Evolutionary conservation across 495 filamentous ascomycete genomes (phyloP).

Genomic region (Penicillium turbatum): DNA sequence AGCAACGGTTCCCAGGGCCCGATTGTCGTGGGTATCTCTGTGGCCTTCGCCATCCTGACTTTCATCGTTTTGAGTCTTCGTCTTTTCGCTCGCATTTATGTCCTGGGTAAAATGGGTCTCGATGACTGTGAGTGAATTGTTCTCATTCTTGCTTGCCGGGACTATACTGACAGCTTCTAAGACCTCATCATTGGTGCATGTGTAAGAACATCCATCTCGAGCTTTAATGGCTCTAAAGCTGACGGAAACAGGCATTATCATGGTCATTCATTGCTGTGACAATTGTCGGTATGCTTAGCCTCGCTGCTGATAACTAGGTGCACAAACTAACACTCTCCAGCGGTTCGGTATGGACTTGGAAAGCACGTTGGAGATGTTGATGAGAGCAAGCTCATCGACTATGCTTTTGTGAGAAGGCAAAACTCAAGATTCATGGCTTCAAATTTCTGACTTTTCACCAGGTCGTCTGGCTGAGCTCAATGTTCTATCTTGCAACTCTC

Average conservation of each 20-base stretch:
- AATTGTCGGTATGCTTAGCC: constrained; percentile 27
- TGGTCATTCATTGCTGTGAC: constrained; percentile 38
- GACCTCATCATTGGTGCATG: constrained; percentile 36
- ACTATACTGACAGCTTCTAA: constrained; percentile 7
- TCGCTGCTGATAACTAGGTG: not conserved
- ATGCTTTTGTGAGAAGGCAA: constrained; percentile 27
- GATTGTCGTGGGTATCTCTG: constrained; percentile 26
- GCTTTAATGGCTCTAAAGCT: not conserved
- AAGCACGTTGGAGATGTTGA: constrained; percentile 25
- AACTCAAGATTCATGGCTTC: no score
- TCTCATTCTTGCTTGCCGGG: not conserved
- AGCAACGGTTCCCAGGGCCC: constrained; percentile 30
- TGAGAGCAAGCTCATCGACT: constrained; percentile 18
- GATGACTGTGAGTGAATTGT: constrained; percentile 34
- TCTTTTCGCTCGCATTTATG: constrained; percentile 35
- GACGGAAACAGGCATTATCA: constrained; percentile 26
- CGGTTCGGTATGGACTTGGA: constrained; percentile 34
- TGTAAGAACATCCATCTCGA: constrained; percentile 21
- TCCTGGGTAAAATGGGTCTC: constrained; percentile 30
- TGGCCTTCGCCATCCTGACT: constrained; percentile 34
- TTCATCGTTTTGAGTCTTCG: constrained; percentile 34
- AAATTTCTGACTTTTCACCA: constrained; percentile 6
- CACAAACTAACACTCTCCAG: constrained; percentile 17
- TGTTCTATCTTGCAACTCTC: constrained; percentile 39
- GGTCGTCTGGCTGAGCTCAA: constrained; percentile 40